phyloP scores from a whole-genome alignment of 1,284 basidiomycete species.

The Ustilago xerochloae region DNA sequence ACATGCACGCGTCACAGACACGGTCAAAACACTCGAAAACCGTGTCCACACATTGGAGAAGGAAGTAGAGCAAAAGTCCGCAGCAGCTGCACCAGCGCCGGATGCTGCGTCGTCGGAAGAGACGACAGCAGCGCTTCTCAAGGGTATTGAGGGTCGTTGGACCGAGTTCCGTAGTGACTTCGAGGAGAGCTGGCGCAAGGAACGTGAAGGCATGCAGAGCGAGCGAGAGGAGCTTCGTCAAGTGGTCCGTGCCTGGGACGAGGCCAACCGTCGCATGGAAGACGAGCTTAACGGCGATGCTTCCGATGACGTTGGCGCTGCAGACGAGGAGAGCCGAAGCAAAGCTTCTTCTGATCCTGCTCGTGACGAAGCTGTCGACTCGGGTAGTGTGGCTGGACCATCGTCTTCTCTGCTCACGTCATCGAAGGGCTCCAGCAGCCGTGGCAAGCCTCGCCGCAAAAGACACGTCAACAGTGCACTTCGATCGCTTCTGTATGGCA shows the following conservation, averaged over 20 bases:
- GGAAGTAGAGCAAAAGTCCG: slow-evolving; percentile 49
- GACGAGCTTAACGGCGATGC: slow-evolving; percentile 56
- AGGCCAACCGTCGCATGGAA: slow-evolving; percentile 70
- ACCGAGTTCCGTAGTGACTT: slow-evolving; percentile 70
- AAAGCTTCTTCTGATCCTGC: slow-evolving; percentile 1
- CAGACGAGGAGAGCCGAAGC: slow-evolving; percentile 9
- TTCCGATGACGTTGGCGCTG: background rate
- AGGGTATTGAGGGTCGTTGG: slow-evolving; percentile 81
- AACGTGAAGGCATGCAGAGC: slow-evolving; percentile 82
- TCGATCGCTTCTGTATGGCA: slow-evolving; percentile 50
- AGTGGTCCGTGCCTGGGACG: slow-evolving; percentile 86
- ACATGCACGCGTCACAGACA: slow-evolving; percentile 80
- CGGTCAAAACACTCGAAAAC: slow-evolving; percentile 80
- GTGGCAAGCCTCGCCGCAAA: slow-evolving; percentile 31
- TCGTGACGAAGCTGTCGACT: slow-evolving; percentile 4
- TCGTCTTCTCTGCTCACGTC: background rate
- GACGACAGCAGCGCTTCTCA: slow-evolving; percentile 35
- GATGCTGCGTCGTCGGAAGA: slow-evolving; percentile 11
- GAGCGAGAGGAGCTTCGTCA: slow-evolving; percentile 81
- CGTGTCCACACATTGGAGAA: slow-evolving; percentile 71
- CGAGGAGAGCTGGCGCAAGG: slow-evolving; percentile 70
- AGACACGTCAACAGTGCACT: slow-evolving; percentile 55
- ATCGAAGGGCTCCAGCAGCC: slow-evolving; percentile 8
- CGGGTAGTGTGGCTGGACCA: slow-evolving; percentile 3
- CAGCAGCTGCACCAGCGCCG: slow-evolving; percentile 7